phyloP scores from a whole-genome alignment of 495 filamentous ascomycete species.

The Achaetomiella virescens region DNA sequence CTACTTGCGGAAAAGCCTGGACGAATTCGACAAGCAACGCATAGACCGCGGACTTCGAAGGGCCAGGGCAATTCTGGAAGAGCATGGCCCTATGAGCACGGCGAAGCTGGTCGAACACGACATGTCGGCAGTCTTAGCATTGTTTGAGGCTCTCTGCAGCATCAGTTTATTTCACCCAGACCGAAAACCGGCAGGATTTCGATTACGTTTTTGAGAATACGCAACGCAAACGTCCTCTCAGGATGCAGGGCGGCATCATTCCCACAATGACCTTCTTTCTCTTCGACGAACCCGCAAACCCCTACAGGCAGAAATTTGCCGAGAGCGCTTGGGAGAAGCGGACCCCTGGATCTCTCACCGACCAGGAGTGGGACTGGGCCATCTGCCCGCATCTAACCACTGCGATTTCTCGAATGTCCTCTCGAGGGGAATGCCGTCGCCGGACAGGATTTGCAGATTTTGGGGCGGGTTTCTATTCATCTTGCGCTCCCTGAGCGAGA shows the following conservation, averaged over 20 bases:
- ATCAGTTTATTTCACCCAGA: constrained; percentile 38
- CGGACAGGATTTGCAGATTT: constrained; percentile 50
- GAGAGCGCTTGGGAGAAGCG: constrained; percentile 58
- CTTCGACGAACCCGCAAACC: constrained; percentile 50
- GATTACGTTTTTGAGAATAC: constrained; percentile 71
- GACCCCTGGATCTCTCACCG: constrained; percentile 45
- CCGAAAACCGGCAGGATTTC: constrained; percentile 48
- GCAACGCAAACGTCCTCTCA: constrained; percentile 65
- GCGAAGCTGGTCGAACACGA: constrained; percentile 28
- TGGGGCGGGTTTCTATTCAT: constrained; percentile 73
- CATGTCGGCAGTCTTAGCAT: constrained; percentile 37
- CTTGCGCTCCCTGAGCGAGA: constrained; percentile 60
- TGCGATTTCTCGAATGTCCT: constrained; percentile 29
- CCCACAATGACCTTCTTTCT: constrained; percentile 78
- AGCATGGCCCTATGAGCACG: constrained; percentile 28
- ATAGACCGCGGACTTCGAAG: constrained; percentile 32
- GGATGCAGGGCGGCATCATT: constrained; percentile 58
- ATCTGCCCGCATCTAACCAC: constrained; percentile 58
- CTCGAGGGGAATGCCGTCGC: constrained; percentile 8
- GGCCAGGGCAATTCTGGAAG: constrained; percentile 34
- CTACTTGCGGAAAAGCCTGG: constrained; percentile 40
- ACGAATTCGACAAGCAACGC: constrained; percentile 35
- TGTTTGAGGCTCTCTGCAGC: constrained; percentile 51
- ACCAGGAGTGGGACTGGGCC: constrained; percentile 75
- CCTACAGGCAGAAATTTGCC: constrained; percentile 59